These are phyloP conservation scores for Colletotrichum theobromicola DNA, from an alignment of 2,329 filamentous ascomycete species.

Conservation along the genomic window DNA sequence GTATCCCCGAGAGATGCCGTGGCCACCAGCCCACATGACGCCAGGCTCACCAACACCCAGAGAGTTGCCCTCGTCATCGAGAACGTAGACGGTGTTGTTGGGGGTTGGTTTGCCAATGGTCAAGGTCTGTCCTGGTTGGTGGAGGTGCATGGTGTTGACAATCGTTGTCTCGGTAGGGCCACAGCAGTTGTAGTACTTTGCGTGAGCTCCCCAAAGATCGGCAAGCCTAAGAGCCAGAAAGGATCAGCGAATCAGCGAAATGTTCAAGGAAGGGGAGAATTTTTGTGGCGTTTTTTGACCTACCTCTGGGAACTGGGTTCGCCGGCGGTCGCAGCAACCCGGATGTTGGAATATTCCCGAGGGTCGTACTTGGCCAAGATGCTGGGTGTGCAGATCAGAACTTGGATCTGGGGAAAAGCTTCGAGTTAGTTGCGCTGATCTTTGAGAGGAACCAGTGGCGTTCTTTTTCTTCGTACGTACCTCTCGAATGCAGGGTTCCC, in stretches of 20 bases:
- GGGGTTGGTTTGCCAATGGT: constrained; percentile 61
- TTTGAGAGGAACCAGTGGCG: background rate
- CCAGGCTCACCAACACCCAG: constrained; percentile 53
- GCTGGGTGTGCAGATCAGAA: constrained; percentile 22
- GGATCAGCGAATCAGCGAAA: background rate
- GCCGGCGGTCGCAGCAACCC: constrained; percentile 19
- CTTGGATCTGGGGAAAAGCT: background rate
- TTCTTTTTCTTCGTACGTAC: background rate
- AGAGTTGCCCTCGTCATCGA: constrained; percentile 47
- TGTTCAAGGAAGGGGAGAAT: background rate
- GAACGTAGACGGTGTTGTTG: constrained; percentile 61
- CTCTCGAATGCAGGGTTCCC: constrained; percentile 15
- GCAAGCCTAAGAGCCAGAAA: constrained; percentile 41
- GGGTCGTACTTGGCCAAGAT: constrained; percentile 21
- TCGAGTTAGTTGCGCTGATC: background rate
- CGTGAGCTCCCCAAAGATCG: constrained; percentile 58
- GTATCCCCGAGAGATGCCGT: constrained; percentile 61
- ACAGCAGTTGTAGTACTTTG: constrained; percentile 60
- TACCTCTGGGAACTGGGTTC: constrained; percentile 21
- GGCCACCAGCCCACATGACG: constrained; percentile 62
- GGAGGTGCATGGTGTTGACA: constrained; percentile 50
- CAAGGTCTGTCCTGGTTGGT: constrained; percentile 42
- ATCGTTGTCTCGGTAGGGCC: constrained; percentile 66
- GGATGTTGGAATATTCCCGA: constrained; percentile 20
- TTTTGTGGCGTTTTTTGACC: background rate